phyloP scores from a whole-genome alignment of 257 asterid species.

The Fraxinus anomala region DNA sequence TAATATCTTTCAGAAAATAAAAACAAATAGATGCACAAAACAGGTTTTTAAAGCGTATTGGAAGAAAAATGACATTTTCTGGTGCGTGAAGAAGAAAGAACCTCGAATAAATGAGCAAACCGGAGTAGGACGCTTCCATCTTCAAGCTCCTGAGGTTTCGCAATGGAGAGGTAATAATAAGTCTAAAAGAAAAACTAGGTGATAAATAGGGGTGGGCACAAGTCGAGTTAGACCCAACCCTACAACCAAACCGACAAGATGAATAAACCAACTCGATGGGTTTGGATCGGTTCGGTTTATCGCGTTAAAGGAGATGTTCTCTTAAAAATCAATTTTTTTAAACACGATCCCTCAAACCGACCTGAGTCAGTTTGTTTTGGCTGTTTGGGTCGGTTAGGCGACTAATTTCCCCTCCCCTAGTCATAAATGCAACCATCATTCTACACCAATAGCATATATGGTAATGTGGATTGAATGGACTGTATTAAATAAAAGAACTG shows the following conservation, averaged over 20 bases:
- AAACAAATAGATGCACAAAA: background rate
- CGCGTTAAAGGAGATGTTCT: no score
- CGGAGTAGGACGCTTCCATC: constrained; percentile 72
- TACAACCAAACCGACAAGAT: no score
- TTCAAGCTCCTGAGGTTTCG: constrained; percentile 70
- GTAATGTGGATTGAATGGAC: background rate
- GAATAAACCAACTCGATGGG: no score
- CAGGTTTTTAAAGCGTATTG: background rate
- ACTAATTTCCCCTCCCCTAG: no score
- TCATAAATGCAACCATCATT: background rate
- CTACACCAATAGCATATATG: background rate
- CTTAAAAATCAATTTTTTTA: no score
- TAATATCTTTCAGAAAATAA: background rate
- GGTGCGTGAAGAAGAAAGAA: constrained; percentile 30
- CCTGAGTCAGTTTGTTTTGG: no score
- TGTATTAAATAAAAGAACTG: background rate
- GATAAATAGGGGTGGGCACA: background rate
- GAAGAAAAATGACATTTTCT: background rate
- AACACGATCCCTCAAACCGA: no score
- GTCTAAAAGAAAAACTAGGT: background rate
- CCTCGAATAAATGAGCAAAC: constrained; percentile 96
- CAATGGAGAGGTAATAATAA: background rate
- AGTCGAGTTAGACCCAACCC: no score
- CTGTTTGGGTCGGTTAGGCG: no score
- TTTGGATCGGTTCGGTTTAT: no score